Base-by-base conservation (phyloP, 129 eudicot species). In the Chrysanthemum seticuspe region DNA sequence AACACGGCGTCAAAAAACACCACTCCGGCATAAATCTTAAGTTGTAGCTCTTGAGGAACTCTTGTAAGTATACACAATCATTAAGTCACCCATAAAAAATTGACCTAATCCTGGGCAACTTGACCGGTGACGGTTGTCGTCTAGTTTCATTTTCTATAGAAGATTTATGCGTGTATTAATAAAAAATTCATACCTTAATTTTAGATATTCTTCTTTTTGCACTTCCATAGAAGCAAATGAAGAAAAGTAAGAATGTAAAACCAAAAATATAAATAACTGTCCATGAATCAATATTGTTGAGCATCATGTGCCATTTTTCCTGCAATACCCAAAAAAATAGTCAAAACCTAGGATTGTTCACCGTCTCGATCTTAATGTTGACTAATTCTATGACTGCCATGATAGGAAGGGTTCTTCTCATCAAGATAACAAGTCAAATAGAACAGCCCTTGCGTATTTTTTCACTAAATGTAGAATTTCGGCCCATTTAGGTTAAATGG, bases 191-290 rank as follows among this genome's bases (percentile, higher is more conserved):
- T 71, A 91, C 63, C 81, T 91, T 91, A 67, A 88, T 45, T 80
- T 91, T 91, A 25, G 81, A 86, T 74, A 77, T 79, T 82, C 89
- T 88, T 87, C 92, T 78, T 84, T 86, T 88, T 66, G 88, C 83
- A 74, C 80, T 85, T 83, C 73, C 75, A 82, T 72, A 79, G 48
- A 91, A 49, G 73, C 74, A 73, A 72, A 86, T 12, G 47, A 84
- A 80, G 72, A 78, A 56, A 61, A 81, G 67, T 27, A 83, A 58
- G n/a, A 74, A 48, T 19, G 21, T 23, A 53, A 80, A 67, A 65
- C 79, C 13, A 23, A 84, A 57, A 51, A 83, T 50, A 58, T 69
- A 79, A 55, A 74, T n/a, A 16, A 69, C 25, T 57, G 79, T 82
- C 90, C 82, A 84, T 65, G 78, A 21, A 75, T 65, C 70, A 65